These are phyloP conservation scores for Termitomyces sp. DNA, from an alignment of 1,284 basidiomycete species.

Conservation along the genomic window DNA sequence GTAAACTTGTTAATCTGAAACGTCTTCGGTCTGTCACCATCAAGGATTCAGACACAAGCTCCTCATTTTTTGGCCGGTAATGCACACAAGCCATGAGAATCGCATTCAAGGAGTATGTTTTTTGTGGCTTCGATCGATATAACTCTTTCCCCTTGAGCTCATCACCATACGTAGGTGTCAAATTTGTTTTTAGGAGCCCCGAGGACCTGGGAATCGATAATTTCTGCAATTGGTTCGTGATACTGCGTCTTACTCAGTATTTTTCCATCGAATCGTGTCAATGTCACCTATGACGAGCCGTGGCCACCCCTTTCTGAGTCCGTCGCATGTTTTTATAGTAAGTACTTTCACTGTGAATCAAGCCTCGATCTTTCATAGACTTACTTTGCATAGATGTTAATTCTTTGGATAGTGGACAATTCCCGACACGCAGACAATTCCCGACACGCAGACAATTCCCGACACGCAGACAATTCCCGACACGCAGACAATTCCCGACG, in stretches of 20 bases:
- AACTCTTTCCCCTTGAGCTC: neutral
- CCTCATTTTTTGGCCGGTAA: neutral
- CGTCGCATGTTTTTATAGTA: neutral
- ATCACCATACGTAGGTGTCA: neutral
- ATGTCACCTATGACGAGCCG: neutral
- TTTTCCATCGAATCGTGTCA: neutral
- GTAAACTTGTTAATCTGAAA: neutral
- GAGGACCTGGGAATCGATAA: neutral
- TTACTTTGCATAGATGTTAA: too few relatives aligned
- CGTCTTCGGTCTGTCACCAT: neutral
- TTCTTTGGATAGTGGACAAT: too few relatives aligned
- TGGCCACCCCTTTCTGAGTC: neutral
- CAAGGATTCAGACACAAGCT: neutral
- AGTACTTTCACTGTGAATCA: neutral
- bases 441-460: neutral
- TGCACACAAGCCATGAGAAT: neutral
- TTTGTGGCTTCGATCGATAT: neutral
- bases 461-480: too few relatives aligned
- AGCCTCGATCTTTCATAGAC: too few relatives aligned
- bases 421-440: too few relatives aligned
- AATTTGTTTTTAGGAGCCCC: neutral
- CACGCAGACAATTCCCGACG: constrained; percentile 1
- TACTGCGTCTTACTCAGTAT: neutral
- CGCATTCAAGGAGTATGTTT: neutral
- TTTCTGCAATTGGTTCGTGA: neutral